A percentile compares a stretch with the other conserved stretches of the same genome.
Conservation (phyloP, 2,329 filamentous ascomycete species). For the Xylariaceae sp. region DNA sequence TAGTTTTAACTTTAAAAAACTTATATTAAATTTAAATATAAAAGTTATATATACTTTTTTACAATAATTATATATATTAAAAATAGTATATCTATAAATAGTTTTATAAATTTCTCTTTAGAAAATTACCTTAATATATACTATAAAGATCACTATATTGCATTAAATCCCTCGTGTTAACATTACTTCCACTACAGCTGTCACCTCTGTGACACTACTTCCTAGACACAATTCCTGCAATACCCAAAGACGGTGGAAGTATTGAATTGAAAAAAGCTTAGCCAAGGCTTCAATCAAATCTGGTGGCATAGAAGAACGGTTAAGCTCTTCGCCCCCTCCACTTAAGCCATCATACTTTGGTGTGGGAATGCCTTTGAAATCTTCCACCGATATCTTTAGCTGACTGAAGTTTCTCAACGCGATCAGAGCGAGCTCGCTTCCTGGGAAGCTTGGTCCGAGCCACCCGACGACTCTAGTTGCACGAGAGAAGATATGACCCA, state of each 20-base stretch:
- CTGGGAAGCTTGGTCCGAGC: conserved; percentile 12
- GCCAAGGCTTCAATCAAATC: conserved; percentile 8
- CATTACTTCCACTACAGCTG: no score
- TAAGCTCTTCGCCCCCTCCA: background rate
- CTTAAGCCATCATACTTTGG: conserved; percentile 6
- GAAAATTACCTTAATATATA: no score
- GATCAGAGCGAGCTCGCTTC: conserved; percentile 6
- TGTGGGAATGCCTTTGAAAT: background rate
- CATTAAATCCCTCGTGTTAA: no score
- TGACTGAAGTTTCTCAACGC: conserved; percentile 9
- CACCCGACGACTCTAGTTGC: conserved; percentile 16
- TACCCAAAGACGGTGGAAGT: conserved; percentile 17
- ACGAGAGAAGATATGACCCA: conserved; percentile 15
- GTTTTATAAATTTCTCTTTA: no score
- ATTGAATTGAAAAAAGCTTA: conserved; percentile 1
- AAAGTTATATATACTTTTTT: no score
- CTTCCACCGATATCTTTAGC: conserved; percentile 4
- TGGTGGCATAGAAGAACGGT: conserved; percentile 3
- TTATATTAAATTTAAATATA: no score
- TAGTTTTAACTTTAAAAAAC: no score
- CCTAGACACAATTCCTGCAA: conserved; percentile 19
- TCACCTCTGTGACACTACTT: no score
- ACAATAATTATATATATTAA: no score
- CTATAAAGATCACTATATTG: no score
- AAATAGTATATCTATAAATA: no score